Base-by-base conservation (phyloP, 768 basidiomycete species). In the Pleurotus salmoneostramineus region DNA sequence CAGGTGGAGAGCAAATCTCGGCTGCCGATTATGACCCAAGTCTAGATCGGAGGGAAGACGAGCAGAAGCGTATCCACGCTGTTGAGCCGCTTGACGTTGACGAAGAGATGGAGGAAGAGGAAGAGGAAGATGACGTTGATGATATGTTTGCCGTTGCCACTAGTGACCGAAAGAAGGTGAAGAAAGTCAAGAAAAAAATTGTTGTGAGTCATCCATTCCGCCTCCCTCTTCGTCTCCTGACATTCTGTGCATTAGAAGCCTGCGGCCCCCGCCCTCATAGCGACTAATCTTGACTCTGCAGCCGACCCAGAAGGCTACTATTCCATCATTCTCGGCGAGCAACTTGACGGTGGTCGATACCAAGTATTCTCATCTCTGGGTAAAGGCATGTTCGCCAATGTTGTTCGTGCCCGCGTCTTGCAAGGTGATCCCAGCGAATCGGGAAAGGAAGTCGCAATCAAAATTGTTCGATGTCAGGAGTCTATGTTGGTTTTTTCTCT, bases 341-440 rank as follows among this genome's bases (percentile, higher is more conserved):
- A 93, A 59, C 78, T 99, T 14, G 95, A 97, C 66, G 84, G 87
- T 31, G 95, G 92, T 4, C 83, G 90, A 43, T 99, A 98, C 68
- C 93, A 97, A 69, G 93, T 99, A 7, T 95, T 91, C 63, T 93
- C 93, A 49, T 91, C 85, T 49, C 78, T 98, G n/a, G 97, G 97
- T 14, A 95, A 96, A 69, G 97, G 97, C 49, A 99, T 99, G 96
- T 99, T 98, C 69, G 94, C 95, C 49, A 93, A 92, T 57, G 97
- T 99, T 50, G 94, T 98, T 31, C 84, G 91, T 47, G 96, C 95
- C 6, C 85, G 93, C 34, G 81, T 94, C 7, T 75, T 95, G 45
- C 75, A 87, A 72, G 77, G 79, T 51, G 89, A 90, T 35, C 63
- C 78, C 37, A 81, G 84, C 42, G 77, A 77, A 48, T 63, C 66